A percentile compares a stretch with the other conserved stretches of the same genome.
Conservation (phyloP, 352 stramenopile species). For the Globisporangium nunn region DNA sequence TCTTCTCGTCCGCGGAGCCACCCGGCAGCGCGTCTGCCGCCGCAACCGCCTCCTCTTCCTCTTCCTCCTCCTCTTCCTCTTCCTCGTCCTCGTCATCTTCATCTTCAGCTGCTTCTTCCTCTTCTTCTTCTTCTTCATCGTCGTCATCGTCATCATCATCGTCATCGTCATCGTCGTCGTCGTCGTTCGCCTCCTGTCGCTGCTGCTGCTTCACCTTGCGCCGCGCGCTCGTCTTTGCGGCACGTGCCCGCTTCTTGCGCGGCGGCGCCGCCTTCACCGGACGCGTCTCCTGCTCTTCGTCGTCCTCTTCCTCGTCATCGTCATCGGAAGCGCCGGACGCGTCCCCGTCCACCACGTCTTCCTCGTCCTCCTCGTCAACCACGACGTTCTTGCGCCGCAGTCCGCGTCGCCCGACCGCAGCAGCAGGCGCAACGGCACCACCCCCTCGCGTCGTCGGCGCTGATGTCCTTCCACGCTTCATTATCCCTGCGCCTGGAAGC, state of each 20-base stretch:
- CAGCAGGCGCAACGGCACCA: too few relatives aligned
- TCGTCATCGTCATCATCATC: constrained; percentile 35
- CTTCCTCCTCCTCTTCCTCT: constrained; percentile 23
- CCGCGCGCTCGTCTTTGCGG: constrained; percentile 21
- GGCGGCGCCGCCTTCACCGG: constrained; percentile 13
- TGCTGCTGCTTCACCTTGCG: constrained; percentile 21
- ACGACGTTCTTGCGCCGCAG: constrained; percentile 74
- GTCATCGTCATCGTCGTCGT: constrained; percentile 36
- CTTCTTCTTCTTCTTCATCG: constrained; percentile 20
- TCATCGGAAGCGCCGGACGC: constrained; percentile 5
- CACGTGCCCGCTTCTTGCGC: constrained; percentile 25
- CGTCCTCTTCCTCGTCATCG: constrained; percentile 17
- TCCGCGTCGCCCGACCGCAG: constrained; percentile 25
- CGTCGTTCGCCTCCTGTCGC: constrained; percentile 27
- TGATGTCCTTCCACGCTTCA: too few relatives aligned
- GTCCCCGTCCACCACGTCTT: constrained; percentile 17
- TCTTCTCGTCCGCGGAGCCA: constrained; percentile 19
- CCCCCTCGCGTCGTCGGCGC: too few relatives aligned
- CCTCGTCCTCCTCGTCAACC: constrained; percentile 20
- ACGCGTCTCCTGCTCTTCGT: constrained; percentile 11
- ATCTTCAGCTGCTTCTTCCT: constrained; percentile 11
- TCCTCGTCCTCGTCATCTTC: constrained; percentile 13
- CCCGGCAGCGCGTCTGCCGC: too few relatives aligned
- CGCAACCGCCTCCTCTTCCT: constrained; percentile 8
- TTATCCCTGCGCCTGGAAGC: too few relatives aligned